A percentile compares a stretch with the other conserved stretches of the same genome.
phyloP scores from a whole-genome alignment of 805 yeast species.

The Saccharomycopsis guyanensis region DNA sequence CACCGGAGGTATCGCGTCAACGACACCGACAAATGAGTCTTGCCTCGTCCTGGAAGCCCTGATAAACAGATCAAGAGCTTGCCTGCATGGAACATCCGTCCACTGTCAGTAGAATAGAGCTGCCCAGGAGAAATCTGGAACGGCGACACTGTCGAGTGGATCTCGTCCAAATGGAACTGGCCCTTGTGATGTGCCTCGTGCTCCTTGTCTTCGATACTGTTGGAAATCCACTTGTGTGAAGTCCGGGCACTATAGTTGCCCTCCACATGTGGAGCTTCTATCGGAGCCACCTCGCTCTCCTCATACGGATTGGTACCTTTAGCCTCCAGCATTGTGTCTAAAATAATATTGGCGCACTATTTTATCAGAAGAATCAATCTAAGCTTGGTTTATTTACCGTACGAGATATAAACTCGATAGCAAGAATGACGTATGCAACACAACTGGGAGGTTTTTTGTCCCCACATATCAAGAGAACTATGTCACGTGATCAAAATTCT shows the following conservation, averaged over 20 bases:
- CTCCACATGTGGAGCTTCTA: slow-evolving; percentile 36
- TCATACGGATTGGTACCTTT: slow-evolving; percentile 10
- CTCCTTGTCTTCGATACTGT: slow-evolving; percentile 19
- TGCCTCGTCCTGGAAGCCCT: slow-evolving; percentile 94
- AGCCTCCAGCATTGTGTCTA: background rate
- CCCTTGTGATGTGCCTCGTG: slow-evolving; percentile 18
- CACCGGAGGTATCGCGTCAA: slow-evolving; percentile 88
- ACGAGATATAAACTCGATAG: too few species aligned
- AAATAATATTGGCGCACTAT: background rate
- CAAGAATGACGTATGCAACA: too few species aligned
- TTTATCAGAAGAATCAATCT: background rate
- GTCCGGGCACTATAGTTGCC: slow-evolving; percentile 53
- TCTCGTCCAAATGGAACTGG: slow-evolving; percentile 40
- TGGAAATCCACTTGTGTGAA: slow-evolving; percentile 39
- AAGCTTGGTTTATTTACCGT: too few species aligned
- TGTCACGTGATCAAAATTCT: too few species aligned
- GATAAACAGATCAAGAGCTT: slow-evolving; percentile 80
- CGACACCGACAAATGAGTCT: slow-evolving; percentile 87
- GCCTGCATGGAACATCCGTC: slow-evolving; percentile 92
- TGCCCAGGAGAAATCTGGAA: slow-evolving; percentile 84
- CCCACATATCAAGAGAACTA: too few species aligned
- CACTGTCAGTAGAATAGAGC: slow-evolving; percentile 85
- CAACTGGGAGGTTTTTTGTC: too few species aligned
- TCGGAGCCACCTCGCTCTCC: slow-evolving; percentile 23
- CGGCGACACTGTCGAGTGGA: slow-evolving; percentile 55